These are phyloP conservation scores for Colletotrichum ledebouriae DNA, from an alignment of 2,329 filamentous ascomycete genomes.

Conservation along the genomic window DNA sequence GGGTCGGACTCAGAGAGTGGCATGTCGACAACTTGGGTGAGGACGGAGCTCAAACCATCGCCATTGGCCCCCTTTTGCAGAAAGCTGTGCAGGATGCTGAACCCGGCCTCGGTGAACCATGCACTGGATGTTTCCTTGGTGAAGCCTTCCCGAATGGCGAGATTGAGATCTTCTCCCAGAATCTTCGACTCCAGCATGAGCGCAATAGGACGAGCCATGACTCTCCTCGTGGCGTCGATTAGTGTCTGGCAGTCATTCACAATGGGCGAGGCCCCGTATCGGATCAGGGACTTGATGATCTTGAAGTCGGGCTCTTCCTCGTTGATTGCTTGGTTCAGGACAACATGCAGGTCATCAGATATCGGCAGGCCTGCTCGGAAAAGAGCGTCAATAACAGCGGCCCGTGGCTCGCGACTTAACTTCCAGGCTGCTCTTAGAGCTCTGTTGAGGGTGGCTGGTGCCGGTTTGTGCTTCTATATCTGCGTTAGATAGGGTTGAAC, in stretches of 20 bases:
- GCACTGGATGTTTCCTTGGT: slow-evolving; percentile 53
- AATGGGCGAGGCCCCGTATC: slow-evolving; percentile 65
- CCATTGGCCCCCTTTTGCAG: slow-evolving; percentile 64
- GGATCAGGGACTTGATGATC: slow-evolving; percentile 34
- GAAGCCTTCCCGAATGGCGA: slow-evolving; percentile 61
- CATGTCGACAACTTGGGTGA: slow-evolving; percentile 61
- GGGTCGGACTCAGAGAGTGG: slow-evolving; percentile 48
- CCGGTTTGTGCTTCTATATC: slow-evolving; percentile 58
- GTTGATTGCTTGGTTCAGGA: slow-evolving; percentile 66
- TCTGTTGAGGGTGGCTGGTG: slow-evolving; percentile 60
- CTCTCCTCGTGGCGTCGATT: slow-evolving; percentile 60
- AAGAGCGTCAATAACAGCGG: slow-evolving; percentile 63
- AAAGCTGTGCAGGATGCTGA: slow-evolving; percentile 62
- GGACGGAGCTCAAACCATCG: slow-evolving; percentile 59
- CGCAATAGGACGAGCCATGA: slow-evolving; percentile 55
- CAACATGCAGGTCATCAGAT: slow-evolving; percentile 64
- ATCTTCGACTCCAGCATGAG: slow-evolving; percentile 59
- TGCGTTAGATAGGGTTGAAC: slow-evolving; percentile 25
- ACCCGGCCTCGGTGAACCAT: slow-evolving; percentile 63
- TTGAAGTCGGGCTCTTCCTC: slow-evolving; percentile 56
- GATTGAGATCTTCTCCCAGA: slow-evolving; percentile 58
- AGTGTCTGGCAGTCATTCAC: slow-evolving; percentile 66
- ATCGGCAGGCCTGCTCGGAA: slow-evolving; percentile 64
- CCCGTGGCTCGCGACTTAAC: slow-evolving; percentile 62
- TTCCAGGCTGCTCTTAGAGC: slow-evolving; percentile 68